Percentiles rank a stretch among this genome's conserved stretches.
Evolutionary conservation across 371 early-diverging fungal genomes (phyloP).

Genomic region (Apophysomyces elegans): DNA sequence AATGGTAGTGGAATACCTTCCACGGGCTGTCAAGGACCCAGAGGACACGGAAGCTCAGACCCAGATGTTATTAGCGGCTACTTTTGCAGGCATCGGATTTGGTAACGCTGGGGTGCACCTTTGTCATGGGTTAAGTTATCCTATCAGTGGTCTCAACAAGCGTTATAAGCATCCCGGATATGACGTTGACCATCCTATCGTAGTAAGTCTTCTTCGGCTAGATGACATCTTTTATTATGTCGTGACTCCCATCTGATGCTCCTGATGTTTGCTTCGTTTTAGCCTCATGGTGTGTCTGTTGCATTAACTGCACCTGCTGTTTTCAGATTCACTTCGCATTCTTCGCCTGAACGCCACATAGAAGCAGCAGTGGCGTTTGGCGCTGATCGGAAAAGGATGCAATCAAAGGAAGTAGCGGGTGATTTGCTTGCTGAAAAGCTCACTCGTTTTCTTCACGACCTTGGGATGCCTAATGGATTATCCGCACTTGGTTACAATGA

Average conservation of each 20-base stretch:
- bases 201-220: constrained; percentile 43
- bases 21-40: constrained; percentile 73
- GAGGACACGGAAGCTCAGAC: constrained; percentile 78
- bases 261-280: constrained; percentile 5
- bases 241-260: not conserved
- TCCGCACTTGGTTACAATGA: constrained; percentile 78
- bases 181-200: constrained; percentile 74
- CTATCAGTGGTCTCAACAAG: constrained; percentile 87
- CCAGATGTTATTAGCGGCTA: constrained; percentile 90
- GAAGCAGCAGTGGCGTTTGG: constrained; percentile 84
- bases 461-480: constrained; percentile 87
- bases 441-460: constrained; percentile 70
- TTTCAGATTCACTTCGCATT: constrained; percentile 80
- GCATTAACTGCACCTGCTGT: constrained; percentile 90
- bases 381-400: constrained; percentile 68
- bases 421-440: constrained; percentile 77
- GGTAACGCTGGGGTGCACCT: constrained; percentile 92
- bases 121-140: constrained; percentile 69
- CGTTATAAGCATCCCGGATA: constrained; percentile 85
- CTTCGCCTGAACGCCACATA: constrained; percentile 86
- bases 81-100: constrained; percentile 93
- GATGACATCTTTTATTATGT: not conserved
- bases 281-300: constrained; percentile 77
- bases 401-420: constrained; percentile 70
- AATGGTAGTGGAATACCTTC: constrained; percentile 83